Conservation (phyloP, 352 stramenopile genomes). For the Pythium apleroticum region DNA sequence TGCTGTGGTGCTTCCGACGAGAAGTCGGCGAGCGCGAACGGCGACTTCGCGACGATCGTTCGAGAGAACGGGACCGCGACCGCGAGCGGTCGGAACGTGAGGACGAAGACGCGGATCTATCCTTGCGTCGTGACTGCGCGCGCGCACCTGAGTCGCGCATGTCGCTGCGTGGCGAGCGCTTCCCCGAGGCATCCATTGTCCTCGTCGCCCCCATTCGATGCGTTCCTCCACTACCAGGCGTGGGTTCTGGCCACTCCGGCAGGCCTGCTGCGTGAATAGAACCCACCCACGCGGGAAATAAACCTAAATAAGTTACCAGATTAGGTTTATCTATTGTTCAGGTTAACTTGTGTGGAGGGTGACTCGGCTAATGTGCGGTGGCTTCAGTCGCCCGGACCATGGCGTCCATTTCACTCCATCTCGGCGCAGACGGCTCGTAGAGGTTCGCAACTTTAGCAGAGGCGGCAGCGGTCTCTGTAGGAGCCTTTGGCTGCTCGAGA, state of each 20-base stretch:
- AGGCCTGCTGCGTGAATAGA: no score
- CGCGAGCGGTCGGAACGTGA: slow-evolving; percentile 18
- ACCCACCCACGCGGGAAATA: background rate
- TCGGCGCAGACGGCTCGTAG: background rate
- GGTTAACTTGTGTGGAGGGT: no score
- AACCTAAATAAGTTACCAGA: no score
- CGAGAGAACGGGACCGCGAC: slow-evolving; percentile 26
- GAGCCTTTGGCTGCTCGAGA: background rate
- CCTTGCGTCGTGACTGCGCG: slow-evolving; percentile 12
- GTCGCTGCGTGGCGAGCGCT: slow-evolving; percentile 6
- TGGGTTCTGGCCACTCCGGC: no score
- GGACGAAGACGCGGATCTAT: slow-evolving; percentile 20
- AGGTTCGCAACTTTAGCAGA: background rate
- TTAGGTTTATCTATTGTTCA: no score
- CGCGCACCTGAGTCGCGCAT: background rate
- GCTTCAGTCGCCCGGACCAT: background rate
- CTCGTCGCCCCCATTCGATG: background rate
- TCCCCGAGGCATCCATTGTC: background rate
- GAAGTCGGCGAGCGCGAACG: slow-evolving; percentile 11
- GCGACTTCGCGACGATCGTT: slow-evolving; percentile 16
- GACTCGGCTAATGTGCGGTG: background rate
- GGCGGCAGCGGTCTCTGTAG: background rate
- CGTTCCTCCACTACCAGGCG: background rate
- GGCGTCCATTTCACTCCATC: background rate
- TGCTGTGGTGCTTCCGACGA: background rate